phyloP scores from a whole-genome alignment of 331 rosid species.

The Rosa hybrid region DNA sequence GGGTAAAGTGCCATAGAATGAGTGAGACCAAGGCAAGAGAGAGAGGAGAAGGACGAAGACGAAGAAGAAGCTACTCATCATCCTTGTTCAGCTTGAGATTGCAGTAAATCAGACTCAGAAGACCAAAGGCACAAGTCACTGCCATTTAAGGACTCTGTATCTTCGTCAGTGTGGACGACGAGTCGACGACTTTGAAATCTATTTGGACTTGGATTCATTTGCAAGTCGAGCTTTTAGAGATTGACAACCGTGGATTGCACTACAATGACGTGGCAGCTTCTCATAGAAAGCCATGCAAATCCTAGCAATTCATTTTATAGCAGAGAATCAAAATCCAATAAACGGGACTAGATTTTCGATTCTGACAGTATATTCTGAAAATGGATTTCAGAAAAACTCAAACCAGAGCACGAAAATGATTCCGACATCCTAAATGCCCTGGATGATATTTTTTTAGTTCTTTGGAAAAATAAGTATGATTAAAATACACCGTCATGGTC shows the following conservation, averaged over 20 bases:
- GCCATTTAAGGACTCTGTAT: too few relatives aligned
- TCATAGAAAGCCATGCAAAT: background rate
- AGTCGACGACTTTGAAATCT: background rate
- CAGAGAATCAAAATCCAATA: too few relatives aligned
- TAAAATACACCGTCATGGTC: too few relatives aligned
- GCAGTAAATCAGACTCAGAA: background rate
- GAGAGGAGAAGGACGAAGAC: background rate
- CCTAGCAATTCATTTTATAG: background rate
- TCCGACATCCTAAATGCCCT: background rate
- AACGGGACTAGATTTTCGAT: too few relatives aligned
- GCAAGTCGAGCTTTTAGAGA: background rate
- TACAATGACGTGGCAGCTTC: background rate
- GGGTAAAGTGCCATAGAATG: constrained; percentile 86
- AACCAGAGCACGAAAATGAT: too few relatives aligned
- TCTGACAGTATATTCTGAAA: too few relatives aligned
- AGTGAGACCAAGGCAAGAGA: background rate
- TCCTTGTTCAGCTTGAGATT: background rate
- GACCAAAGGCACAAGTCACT: background rate
- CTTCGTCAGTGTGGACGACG: background rate
- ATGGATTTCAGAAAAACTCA: too few relatives aligned
- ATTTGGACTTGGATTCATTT: background rate
- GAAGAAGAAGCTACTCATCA: background rate
- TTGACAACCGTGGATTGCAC: background rate
- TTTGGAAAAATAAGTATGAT: background rate
- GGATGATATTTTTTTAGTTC: background rate